These are phyloP conservation scores for Ophiocordyceps sinensis DNA, from an alignment of 2,329 filamentous ascomycete species.

Conservation along the genomic window DNA sequence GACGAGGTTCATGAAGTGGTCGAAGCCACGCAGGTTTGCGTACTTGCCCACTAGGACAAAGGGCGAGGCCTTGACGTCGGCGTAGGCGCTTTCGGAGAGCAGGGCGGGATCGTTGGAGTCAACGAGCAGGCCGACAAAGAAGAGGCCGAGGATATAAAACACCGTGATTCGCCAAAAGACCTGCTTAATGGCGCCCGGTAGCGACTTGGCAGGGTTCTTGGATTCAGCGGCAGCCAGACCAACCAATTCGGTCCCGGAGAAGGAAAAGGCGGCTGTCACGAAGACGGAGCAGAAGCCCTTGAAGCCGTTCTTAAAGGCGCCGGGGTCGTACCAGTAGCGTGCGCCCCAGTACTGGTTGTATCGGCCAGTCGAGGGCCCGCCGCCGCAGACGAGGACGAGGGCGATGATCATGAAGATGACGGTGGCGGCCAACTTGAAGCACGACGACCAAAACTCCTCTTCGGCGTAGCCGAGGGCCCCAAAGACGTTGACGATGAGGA, in stretches of 20 bases:
- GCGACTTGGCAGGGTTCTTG: slow-evolving; percentile 47
- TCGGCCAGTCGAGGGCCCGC: slow-evolving; percentile 29
- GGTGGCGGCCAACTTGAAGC: slow-evolving; percentile 38
- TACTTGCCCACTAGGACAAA: slow-evolving; percentile 33
- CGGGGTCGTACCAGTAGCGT: slow-evolving; percentile 25
- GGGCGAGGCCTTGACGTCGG: slow-evolving; percentile 25
- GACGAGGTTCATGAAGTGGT: slow-evolving; percentile 35
- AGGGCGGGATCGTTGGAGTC: slow-evolving; percentile 24
- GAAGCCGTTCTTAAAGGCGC: slow-evolving; percentile 50
- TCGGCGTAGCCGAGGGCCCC: slow-evolving; percentile 33
- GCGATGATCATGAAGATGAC: slow-evolving; percentile 31
- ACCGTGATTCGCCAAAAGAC: slow-evolving; percentile 35
- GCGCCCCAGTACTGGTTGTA: slow-evolving; percentile 26
- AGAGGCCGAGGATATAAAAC: slow-evolving; percentile 30
- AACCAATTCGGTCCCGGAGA: slow-evolving; percentile 51
- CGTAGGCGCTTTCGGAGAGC: slow-evolving; percentile 14
- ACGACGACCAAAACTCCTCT: slow-evolving; percentile 38
- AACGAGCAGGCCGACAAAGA: slow-evolving; percentile 29
- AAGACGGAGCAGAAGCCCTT: slow-evolving; percentile 54
- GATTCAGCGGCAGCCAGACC: slow-evolving; percentile 55
- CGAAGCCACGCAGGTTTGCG: slow-evolving; percentile 27
- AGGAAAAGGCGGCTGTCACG: slow-evolving; percentile 54
- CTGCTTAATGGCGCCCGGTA: slow-evolving; percentile 66
- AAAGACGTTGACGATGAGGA: slow-evolving; percentile 34
- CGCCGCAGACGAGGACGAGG: slow-evolving; percentile 39